These are phyloP conservation scores for Saksenaea vasiformis DNA, from an alignment of 371 early-diverging fungal species.

Conservation along the genomic window DNA sequence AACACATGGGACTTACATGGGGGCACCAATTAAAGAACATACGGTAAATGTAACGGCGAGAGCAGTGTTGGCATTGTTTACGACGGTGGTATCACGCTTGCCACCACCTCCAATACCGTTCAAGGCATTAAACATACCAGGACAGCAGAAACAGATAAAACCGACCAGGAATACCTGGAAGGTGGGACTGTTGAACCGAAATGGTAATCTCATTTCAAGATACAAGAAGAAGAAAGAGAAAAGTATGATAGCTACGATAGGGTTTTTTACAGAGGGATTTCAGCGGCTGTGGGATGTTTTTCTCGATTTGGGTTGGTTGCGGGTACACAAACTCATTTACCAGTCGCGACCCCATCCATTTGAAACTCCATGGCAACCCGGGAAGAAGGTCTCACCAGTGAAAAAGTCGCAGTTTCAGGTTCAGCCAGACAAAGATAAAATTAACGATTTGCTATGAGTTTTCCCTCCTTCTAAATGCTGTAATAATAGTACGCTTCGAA, in stretches of 20 bases:
- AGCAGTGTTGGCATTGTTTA: slow-evolving; percentile 68
- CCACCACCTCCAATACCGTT: slow-evolving; percentile 58
- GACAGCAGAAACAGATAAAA: slow-evolving; percentile 77
- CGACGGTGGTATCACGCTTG: slow-evolving; percentile 55
- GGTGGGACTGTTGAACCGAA: slow-evolving; percentile 57
- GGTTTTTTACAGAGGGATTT: background rate
- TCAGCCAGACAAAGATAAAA: too few relatives aligned
- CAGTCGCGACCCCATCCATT: too few relatives aligned
- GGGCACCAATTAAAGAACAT: slow-evolving; percentile 65
- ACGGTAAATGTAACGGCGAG: slow-evolving; percentile 68
- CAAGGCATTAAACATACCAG: slow-evolving; percentile 87
- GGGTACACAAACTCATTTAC: too few relatives aligned
- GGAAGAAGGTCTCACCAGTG: too few relatives aligned
- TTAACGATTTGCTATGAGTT: too few relatives aligned
- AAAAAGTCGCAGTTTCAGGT: too few relatives aligned
- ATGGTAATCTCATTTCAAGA: slow-evolving; percentile 15
- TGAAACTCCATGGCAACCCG: too few relatives aligned
- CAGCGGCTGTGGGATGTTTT: background rate
- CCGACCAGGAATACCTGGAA: slow-evolving; percentile 71
- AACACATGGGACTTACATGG: slow-evolving; percentile 24
- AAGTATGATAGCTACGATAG: background rate
- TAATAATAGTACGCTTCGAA: too few relatives aligned
- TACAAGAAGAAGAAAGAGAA: slow-evolving; percentile 7
- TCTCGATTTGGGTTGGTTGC: too few relatives aligned
- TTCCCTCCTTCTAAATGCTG: too few relatives aligned